Evolutionary conservation across 441 rosid species (phyloP), one percentile per base, ranked within the genome.

Genomic region (Omphalea diandra): DNA sequence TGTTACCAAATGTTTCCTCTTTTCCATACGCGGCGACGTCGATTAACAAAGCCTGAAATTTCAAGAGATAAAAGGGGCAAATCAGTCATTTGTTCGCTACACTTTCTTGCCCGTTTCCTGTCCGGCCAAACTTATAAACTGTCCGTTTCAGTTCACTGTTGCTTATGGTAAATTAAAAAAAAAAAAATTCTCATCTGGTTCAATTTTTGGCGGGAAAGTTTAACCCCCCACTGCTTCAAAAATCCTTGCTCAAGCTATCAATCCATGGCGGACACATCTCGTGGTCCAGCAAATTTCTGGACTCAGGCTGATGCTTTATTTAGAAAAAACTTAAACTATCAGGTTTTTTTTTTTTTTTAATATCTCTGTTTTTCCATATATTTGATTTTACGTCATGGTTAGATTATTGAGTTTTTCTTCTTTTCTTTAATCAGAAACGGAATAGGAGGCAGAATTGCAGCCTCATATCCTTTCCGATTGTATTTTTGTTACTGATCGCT

Each of bases 261-360:
- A 43, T 70, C 80, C 67, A 93, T 93, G 97, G 91, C 78, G 63
- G 85, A 80, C 50, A 65, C 80, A 59, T 59, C 87, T 27, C 78
- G 32, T 60, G 80, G 74, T 33, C 81, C 84, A 36, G 83, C 98
- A 36, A 80, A 83, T 80, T 94, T 84, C 85, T 68, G 91, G 83
- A 71, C 89, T 63, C 98, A 87, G 73, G 87, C 97, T 58, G 83
- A 87, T 71, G 98, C 98, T 73, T 78, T 94, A 75, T 87, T 88
- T 54, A 75, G 95, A 24, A 94, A 91, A 81, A 94, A 90, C 83
- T 75, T 90, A 83, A 94, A 89, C 41, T 91, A 78, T 73, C 98
- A 94, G 95, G 98, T 94, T 33, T 27, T 27, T 15, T 1, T 53
- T 63, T 17, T 61, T 29, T 67, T 40, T 46, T 15, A 41, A 18